Conservation (phyloP, 805 yeast genomes). For the Candida wancherniae region DNA sequence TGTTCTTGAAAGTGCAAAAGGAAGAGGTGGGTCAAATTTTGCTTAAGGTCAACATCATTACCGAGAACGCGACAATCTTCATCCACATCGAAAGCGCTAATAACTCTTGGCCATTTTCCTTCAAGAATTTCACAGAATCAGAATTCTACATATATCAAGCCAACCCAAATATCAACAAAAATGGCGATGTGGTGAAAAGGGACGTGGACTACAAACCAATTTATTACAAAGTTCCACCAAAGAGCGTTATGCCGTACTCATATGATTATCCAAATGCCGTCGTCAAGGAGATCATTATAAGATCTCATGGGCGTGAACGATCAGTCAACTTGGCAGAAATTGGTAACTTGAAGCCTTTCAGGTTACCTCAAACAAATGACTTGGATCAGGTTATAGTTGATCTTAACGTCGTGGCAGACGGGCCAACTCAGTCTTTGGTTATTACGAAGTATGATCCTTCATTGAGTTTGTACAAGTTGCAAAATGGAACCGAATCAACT, state of each 20-base stretch:
- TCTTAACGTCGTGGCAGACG: conserved; percentile 91
- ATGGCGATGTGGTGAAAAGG: conserved; percentile 47
- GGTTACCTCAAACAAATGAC: conserved; percentile 49
- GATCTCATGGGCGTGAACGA: conserved; percentile 70
- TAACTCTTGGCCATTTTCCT: conserved; percentile 86
- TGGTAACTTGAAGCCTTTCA: conserved; percentile 85
- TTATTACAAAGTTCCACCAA: conserved; percentile 76
- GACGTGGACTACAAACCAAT: conserved; percentile 69
- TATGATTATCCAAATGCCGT: conserved; percentile 96
- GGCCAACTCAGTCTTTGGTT: conserved; percentile 85
- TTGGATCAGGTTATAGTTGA: conserved; percentile 57
- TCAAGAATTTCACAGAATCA: conserved; percentile 82
- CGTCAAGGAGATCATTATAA: conserved; percentile 70
- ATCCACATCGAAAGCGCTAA: conserved; percentile 69
- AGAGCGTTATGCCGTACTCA: conserved; percentile 95
- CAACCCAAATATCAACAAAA: conserved; percentile 67
- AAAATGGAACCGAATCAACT: conserved; percentile 19
- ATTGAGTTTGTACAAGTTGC: conserved; percentile 65
- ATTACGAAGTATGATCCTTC: conserved; percentile 79
- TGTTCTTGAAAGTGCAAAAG: conserved; percentile 64
- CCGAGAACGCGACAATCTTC: conserved; percentile 81
- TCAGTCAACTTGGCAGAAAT: conserved; percentile 86
- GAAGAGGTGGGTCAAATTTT: conserved; percentile 64
- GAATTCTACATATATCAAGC: conserved; percentile 85
- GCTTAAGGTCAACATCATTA: conserved; percentile 63